These are phyloP conservation scores for Aspergillus fumigatus DNA, from an alignment of 2,329 filamentous ascomycete species.

Conservation along the genomic window DNA sequence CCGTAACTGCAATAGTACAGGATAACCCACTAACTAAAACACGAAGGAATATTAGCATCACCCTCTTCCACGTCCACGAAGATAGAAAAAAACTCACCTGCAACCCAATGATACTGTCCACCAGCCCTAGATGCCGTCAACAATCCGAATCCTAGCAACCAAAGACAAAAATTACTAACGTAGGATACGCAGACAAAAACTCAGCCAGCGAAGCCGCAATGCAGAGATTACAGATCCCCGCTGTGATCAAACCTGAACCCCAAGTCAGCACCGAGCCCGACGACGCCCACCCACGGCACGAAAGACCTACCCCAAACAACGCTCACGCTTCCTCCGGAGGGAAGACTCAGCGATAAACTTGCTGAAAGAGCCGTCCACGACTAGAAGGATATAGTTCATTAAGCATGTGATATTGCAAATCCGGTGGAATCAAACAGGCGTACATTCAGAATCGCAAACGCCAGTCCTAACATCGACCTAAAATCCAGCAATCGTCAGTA, in stretches of 20 bases:
- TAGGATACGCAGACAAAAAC: conserved; percentile 63
- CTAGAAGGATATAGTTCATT: conserved; percentile 11
- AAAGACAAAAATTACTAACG: conserved; percentile 22
- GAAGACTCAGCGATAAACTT: conserved; percentile 58
- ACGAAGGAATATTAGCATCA: conserved; percentile 1
- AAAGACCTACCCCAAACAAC: conserved; percentile 66
- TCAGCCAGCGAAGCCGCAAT: conserved; percentile 66
- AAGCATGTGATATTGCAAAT: neutral
- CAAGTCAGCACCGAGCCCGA: neutral
- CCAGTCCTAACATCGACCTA: conserved; percentile 56
- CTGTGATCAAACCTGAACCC: conserved; percentile 45
- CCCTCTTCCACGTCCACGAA: neutral
- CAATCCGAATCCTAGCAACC: neutral
- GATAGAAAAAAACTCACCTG: conserved; percentile 32
- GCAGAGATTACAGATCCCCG: conserved; percentile 65
- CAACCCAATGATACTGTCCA: conserved; percentile 70
- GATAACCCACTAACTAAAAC: conserved; percentile 36
- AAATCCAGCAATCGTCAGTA: conserved; percentile 1
- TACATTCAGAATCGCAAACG: conserved; percentile 59
- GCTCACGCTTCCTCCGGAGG: conserved; percentile 65
- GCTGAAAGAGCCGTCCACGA: conserved; percentile 60
- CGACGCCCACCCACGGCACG: too few relatives aligned
- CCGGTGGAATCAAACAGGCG: conserved; percentile 4
- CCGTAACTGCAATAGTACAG: neutral
- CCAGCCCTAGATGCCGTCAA: conserved; percentile 40